phyloP scores from a whole-genome alignment of 768 basidiomycete genomes.

The Austroboletus festivus region DNA sequence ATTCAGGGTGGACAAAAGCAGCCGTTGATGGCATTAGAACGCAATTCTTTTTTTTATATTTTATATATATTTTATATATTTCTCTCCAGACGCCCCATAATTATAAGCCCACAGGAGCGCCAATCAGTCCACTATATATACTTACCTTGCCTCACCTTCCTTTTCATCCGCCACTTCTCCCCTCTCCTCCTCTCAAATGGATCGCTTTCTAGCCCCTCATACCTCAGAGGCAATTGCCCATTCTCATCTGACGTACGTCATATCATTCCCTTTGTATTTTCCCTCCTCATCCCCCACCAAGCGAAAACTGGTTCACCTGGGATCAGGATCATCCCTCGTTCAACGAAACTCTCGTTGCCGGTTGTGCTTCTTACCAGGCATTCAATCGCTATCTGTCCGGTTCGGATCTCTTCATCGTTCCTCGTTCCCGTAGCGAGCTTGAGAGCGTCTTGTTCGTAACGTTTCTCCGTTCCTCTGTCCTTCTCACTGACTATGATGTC shows the following conservation, averaged over 20 bases:
- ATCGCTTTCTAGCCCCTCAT: conserved; percentile 69
- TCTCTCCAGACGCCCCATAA: conserved; percentile 6
- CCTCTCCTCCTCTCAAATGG: conserved; percentile 40
- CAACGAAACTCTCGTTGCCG: conserved; percentile 71
- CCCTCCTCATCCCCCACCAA: conserved; percentile 31
- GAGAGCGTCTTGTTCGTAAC: conserved; percentile 65
- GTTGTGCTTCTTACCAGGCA: conserved; percentile 78
- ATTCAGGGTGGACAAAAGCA: conserved; percentile 8
- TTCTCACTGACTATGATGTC: conserved; percentile 4
- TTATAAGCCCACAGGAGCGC: conserved; percentile 3
- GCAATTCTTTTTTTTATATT: background rate
- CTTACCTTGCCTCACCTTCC: too few species aligned
- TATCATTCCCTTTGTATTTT: conserved; percentile 5
- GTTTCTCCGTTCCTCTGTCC: background rate
- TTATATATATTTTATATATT: background rate
- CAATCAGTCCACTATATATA: conserved; percentile 10
- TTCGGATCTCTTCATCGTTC: conserved; percentile 67
- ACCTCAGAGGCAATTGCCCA: conserved; percentile 74
- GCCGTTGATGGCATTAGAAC: too few species aligned
- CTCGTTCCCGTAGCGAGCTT: conserved; percentile 61
- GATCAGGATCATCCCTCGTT: conserved; percentile 66
- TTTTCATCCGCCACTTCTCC: background rate
- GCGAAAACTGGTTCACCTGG: conserved; percentile 68
- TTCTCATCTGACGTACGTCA: conserved; percentile 63
- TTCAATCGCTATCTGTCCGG: conserved; percentile 72